Conservation (phyloP, 345 rosid species). For the Psidium guajava region DNA sequence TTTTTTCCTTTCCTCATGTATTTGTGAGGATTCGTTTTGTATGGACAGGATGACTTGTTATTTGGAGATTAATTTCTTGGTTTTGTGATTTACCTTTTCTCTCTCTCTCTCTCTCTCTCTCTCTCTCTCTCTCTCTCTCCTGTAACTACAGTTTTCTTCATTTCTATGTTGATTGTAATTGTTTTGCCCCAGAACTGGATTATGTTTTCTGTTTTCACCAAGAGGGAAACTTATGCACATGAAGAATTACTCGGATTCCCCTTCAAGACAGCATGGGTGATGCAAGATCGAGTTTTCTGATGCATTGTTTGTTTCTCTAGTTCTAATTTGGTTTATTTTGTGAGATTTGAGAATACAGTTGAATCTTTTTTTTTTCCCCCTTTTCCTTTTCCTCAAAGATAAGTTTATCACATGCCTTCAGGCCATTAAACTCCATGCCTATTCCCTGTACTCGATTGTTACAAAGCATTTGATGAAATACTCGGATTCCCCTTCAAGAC, state of each 20-base stretch:
- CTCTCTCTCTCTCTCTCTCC: not conserved
- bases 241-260: slow-evolving; percentile 7
- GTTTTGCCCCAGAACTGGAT: not conserved
- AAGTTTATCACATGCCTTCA: not conserved
- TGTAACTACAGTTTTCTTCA: not conserved
- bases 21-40: not conserved
- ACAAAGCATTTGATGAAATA: not conserved
- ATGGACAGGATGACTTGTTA: not conserved
- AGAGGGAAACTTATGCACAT: not conserved
- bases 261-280: slow-evolving; percentile 9
- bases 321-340: not conserved
- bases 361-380: not conserved
- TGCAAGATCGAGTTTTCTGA: slow-evolving; percentile 8
- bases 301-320: not conserved
- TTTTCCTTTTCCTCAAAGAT: not conserved
- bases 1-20: not conserved
- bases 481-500: not conserved
- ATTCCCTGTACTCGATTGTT: not conserved
- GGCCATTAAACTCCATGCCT: not conserved
- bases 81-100: not conserved
- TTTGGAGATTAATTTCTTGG: not conserved
- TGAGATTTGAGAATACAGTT: not conserved
- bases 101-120: too few species aligned
- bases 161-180: not conserved
- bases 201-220: not conserved